Conservation (phyloP, 495 filamentous ascomycete genomes). For the Rhizodiscina lignyota region DNA sequence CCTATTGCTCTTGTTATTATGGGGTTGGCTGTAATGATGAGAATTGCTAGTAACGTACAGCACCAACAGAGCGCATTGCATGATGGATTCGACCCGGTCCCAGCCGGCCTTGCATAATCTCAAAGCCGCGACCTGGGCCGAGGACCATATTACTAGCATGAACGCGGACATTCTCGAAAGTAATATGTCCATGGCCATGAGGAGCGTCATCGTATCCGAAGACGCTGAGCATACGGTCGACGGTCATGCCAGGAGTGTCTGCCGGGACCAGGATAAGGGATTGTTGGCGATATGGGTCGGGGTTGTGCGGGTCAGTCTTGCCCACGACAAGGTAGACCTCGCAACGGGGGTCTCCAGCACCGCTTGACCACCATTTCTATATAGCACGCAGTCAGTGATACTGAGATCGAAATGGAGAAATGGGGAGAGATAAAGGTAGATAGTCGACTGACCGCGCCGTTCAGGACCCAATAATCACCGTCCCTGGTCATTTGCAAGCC, state of each 20-base stretch:
- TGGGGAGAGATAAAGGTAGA: background rate
- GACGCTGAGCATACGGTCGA: slow-evolving; percentile 28
- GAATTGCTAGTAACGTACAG: too few species aligned
- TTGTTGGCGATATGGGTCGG: slow-evolving; percentile 22
- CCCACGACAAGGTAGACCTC: slow-evolving; percentile 27
- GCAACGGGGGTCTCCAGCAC: slow-evolving; percentile 25
- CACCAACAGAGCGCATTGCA: slow-evolving; percentile 25
- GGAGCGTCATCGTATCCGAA: slow-evolving; percentile 28
- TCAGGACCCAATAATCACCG: slow-evolving; percentile 24
- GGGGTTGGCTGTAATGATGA: too few species aligned
- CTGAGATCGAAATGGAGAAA: slow-evolving; percentile 1
- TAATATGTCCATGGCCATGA: slow-evolving; percentile 27
- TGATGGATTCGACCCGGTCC: slow-evolving; percentile 29
- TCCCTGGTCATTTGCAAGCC: slow-evolving; percentile 18
- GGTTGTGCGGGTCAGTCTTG: slow-evolving; percentile 23
- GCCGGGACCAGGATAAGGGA: slow-evolving; percentile 25
- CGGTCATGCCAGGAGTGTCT: slow-evolving; percentile 23
- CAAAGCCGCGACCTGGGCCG: slow-evolving; percentile 24
- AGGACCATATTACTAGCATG: slow-evolving; percentile 22
- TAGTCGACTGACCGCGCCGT: slow-evolving; percentile 19
- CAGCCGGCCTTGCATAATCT: slow-evolving; percentile 28
- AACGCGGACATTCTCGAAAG: slow-evolving; percentile 26
- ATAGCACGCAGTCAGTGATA: too few species aligned
- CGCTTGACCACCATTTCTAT: slow-evolving; percentile 27
- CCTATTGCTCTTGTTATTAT: too few species aligned